Evolutionary conservation across 2,329 filamentous ascomycete species (phyloP).

Genomic region (Metarhizium robertsii): DNA sequence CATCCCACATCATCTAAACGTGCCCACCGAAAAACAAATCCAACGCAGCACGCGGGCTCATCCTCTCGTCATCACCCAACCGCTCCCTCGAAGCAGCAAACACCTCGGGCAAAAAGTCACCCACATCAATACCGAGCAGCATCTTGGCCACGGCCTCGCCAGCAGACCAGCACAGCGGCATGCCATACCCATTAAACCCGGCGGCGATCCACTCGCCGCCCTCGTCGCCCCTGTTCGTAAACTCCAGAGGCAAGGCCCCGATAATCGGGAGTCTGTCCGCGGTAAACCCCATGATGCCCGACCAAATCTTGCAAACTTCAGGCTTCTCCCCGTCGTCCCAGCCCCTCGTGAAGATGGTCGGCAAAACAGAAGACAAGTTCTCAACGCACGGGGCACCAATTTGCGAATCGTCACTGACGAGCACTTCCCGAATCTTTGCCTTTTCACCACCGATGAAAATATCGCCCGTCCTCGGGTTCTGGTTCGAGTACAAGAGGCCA

Average conservation of each 20-base stretch:
- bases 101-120: constrained; percentile 11
- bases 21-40: background rate
- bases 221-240: constrained; percentile 8
- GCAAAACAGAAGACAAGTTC: constrained; percentile 27
- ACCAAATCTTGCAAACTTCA: constrained; percentile 33
- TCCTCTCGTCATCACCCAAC: background rate
- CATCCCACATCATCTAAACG: no score
- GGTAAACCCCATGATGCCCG: constrained; percentile 34
- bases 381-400: constrained; percentile 23
- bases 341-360: constrained; percentile 23
- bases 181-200: constrained; percentile 39
- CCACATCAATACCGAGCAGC: constrained; percentile 14
- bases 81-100: constrained; percentile 12
- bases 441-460: constrained; percentile 45
- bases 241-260: constrained; percentile 26
- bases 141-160: constrained; percentile 27
- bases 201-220: constrained; percentile 37
- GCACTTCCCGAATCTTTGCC: constrained; percentile 25
- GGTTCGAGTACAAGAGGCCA: constrained; percentile 15
- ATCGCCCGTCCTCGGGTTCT: constrained; percentile 22
- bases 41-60: background rate
- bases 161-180: constrained; percentile 40
- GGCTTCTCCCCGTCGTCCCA: constrained; percentile 17
- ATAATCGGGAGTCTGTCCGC: constrained; percentile 38
- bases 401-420: constrained; percentile 32